Percentiles rank a stretch among this genome's conserved stretches.
Conservation (phyloP, 257 asterid species). For the Nicotiana tomentosiformis region DNA sequence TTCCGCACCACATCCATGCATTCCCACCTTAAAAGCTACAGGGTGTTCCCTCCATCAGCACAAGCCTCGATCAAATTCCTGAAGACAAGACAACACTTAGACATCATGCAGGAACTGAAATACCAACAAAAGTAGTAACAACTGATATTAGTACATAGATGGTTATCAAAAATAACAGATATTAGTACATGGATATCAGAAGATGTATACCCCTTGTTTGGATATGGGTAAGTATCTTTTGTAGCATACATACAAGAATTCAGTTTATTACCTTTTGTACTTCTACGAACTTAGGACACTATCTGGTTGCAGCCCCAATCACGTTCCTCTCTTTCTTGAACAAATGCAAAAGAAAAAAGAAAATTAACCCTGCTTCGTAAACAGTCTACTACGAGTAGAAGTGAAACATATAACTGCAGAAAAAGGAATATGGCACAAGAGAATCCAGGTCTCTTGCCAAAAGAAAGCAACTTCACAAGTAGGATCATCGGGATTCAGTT, state of each 20-base stretch:
- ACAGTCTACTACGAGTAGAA: background rate
- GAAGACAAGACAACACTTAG: constrained; percentile 12
- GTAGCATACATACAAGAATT: background rate
- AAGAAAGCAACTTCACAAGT: constrained; percentile 6
- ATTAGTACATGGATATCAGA: constrained; percentile 10
- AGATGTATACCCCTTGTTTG: background rate
- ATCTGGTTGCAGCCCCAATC: background rate
- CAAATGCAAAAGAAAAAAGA: background rate
- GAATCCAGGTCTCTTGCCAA: background rate
- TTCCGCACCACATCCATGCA: constrained; percentile 72
- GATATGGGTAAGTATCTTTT: background rate
- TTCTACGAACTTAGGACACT: background rate
- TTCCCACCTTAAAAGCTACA: constrained; percentile 41
- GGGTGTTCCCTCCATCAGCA: constrained; percentile 37
- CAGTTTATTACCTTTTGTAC: background rate
- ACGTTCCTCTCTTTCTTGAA: background rate
- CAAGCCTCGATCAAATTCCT: constrained; percentile 31
- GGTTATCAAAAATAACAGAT: background rate
- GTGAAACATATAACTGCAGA: background rate
- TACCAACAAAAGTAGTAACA: constrained; percentile 2
- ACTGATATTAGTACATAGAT: constrained; percentile 7
- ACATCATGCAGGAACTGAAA: background rate
- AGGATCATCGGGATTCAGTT: background rate
- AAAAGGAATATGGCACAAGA: background rate
- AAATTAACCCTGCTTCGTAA: background rate